These are phyloP conservation scores for Aspergillus felis DNA, from an alignment of 2,329 filamentous ascomycete genomes.

Conservation along the genomic window DNA sequence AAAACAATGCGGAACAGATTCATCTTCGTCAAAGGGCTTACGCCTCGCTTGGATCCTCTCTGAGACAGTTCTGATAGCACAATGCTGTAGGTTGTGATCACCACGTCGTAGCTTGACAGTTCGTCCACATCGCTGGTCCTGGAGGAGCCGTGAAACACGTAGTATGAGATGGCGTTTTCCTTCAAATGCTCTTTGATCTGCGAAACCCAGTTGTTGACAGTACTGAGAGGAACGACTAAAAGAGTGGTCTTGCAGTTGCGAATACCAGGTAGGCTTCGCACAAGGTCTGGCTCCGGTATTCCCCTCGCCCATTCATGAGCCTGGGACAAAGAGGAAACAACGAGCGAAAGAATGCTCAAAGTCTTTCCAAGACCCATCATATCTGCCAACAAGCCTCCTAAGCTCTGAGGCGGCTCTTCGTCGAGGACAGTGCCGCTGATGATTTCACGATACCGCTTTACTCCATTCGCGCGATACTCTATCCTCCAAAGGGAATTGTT, in stretches of 20 bases:
- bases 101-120: slow-evolving; percentile 71
- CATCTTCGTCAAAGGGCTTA: slow-evolving; percentile 66
- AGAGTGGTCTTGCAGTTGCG: slow-evolving; percentile 76
- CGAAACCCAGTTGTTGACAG: slow-evolving; percentile 89
- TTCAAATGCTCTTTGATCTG: slow-evolving; percentile 81
- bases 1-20: slow-evolving; percentile 93
- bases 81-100: slow-evolving; percentile 91
- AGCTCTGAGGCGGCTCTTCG: slow-evolving; percentile 60
- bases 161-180: slow-evolving; percentile 61
- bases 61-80: slow-evolving; percentile 72
- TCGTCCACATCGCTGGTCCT: slow-evolving; percentile 65
- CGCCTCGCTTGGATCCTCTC: slow-evolving; percentile 57
- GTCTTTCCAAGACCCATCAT: slow-evolving; percentile 91
- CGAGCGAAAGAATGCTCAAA: slow-evolving; percentile 75
- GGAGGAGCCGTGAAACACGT: slow-evolving; percentile 81
- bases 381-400: slow-evolving; percentile 73
- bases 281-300: slow-evolving; percentile 43
- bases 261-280: slow-evolving; percentile 29
- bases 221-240: slow-evolving; percentile 83
- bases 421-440: slow-evolving; percentile 69
- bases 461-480: slow-evolving; percentile 53
- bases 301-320: slow-evolving; percentile 59
- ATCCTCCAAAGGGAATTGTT: slow-evolving; percentile 75
- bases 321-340: slow-evolving; percentile 62
- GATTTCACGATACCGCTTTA: slow-evolving; percentile 70